Base-by-base conservation (phyloP, 2,329 filamentous ascomycete species). In the Elsinoe ampelina region DNA sequence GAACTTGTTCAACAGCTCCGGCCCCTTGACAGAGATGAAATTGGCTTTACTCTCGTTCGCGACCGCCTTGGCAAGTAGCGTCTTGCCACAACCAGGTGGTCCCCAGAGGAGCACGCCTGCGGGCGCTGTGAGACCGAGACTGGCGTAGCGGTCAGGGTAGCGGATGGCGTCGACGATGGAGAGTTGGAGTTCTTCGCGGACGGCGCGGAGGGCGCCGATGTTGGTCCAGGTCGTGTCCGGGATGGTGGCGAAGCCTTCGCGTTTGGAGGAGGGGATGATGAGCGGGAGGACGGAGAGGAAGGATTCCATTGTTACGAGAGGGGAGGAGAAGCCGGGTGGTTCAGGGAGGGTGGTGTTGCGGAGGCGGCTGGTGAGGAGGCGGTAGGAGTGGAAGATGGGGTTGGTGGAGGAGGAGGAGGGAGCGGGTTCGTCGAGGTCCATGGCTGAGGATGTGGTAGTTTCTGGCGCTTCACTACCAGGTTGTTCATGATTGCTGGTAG, bases 1-100 rank as follows among this genome's bases (percentile, higher is more conserved):
- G 68, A 92, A 98, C 68, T 97, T 98, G 77, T 97, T 97, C 45
- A 98, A 80, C 8, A 98, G 77, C 69, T 98, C 93, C 0, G 93
- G 93, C 0, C 93, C 93, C 71, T 96, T 96, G 72, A 98, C 89
- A 54, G 89, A 90, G 71, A 98, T 98, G 75, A 98, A 98, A 71
- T 95, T 97, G 48, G 93, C 93, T 69, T 92, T 89, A 6, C 87
- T 91, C 69, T 95, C 90, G 70, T 95, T 95, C 57, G 93, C 93
- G 3, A 96, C 90, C 2, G 93, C 93, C 73, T 97, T 96, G 15
- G 93, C 93, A 1, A 98, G 83, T 1, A 98, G 80, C 0, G 93
- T 98, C 71, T 98, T 98, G 64, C 93, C 93, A 70, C 93, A 98
- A 5, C 93, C 93, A 0, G 93, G 93, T 1, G 93, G 93, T 0